Percentiles rank a stretch among this genome's conserved stretches.
Conservation (phyloP, 2,329 filamentous ascomycete genomes). For the Botrytis byssoidea region DNA sequence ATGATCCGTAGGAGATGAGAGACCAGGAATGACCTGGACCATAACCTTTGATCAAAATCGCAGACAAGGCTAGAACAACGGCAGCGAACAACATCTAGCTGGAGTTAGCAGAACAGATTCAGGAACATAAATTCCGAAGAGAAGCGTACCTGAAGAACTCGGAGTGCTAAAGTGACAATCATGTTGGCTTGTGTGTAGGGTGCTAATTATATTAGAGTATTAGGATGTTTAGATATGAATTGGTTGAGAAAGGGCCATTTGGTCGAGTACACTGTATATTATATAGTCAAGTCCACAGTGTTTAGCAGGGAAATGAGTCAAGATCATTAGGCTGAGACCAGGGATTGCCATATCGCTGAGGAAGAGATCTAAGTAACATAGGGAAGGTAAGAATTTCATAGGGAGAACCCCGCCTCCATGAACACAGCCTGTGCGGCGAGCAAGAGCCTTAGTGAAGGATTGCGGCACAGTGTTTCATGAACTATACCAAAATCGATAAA, state of each 20-base stretch:
- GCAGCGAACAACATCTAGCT: constrained; percentile 30
- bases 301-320: constrained; percentile 4
- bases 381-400: background rate
- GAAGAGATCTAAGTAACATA: background rate
- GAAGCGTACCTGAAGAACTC: constrained; percentile 28
- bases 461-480: constrained; percentile 27
- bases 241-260: background rate
- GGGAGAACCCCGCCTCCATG: background rate
- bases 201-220: background rate
- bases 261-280: constrained; percentile 11
- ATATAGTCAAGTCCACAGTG: background rate
- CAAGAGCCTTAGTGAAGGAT: constrained; percentile 21
- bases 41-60: constrained; percentile 30
- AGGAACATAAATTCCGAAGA: too few relatives aligned
- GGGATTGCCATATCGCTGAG: constrained; percentile 1
- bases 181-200: constrained; percentile 22
- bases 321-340: constrained; percentile 4
- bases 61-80: constrained; percentile 33
- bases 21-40: constrained; percentile 29
- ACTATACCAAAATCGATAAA: background rate
- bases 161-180: constrained; percentile 31
- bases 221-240: background rate
- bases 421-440: constrained; percentile 11
- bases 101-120: background rate
- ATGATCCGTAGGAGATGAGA: constrained; percentile 31